phyloP scores from a whole-genome alignment of 169 alveolate species.

The Eimeria maxima region DNA sequence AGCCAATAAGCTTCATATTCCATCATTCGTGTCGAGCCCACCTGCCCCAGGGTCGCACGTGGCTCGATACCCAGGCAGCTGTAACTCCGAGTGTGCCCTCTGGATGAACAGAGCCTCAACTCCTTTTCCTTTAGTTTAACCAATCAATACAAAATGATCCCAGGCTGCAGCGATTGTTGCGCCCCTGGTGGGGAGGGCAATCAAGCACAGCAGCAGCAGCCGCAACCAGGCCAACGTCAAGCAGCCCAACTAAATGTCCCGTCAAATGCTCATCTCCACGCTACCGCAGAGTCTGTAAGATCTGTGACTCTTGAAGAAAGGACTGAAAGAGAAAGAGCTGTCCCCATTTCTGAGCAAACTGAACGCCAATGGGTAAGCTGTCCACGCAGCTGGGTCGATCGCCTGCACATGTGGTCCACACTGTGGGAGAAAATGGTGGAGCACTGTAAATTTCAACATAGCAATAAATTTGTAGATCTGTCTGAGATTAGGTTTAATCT shows the following conservation, averaged over 20 bases:
- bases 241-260: constrained; percentile 72
- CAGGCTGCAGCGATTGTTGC: constrained; percentile 71
- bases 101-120: constrained; percentile 66
- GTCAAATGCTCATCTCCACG: constrained; percentile 75
- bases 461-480: neutral
- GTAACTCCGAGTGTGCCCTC: constrained; percentile 45
- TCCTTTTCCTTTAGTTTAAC: constrained; percentile 50
- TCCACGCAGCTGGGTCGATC: neutral
- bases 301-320: constrained; percentile 84
- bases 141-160: constrained; percentile 50
- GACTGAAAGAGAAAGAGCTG: constrained; percentile 85
- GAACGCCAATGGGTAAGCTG: constrained; percentile 88
- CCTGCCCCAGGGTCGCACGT: constrained; percentile 54
- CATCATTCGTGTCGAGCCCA: constrained; percentile 33
- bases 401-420: neutral
- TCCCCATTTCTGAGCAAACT: constrained; percentile 86
- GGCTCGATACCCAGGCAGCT: constrained; percentile 81
- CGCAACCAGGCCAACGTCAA: constrained; percentile 39
- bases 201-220: constrained; percentile 69
- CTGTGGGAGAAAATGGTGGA: neutral
- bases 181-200: constrained; percentile 77
- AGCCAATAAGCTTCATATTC: constrained; percentile 31
- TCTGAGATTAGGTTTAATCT: neutral
- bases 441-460: neutral
- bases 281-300: constrained; percentile 77